Evolutionary conservation across 371 early-diverging fungal genomes (phyloP).

Genomic region (Mortierella sp.): DNA sequence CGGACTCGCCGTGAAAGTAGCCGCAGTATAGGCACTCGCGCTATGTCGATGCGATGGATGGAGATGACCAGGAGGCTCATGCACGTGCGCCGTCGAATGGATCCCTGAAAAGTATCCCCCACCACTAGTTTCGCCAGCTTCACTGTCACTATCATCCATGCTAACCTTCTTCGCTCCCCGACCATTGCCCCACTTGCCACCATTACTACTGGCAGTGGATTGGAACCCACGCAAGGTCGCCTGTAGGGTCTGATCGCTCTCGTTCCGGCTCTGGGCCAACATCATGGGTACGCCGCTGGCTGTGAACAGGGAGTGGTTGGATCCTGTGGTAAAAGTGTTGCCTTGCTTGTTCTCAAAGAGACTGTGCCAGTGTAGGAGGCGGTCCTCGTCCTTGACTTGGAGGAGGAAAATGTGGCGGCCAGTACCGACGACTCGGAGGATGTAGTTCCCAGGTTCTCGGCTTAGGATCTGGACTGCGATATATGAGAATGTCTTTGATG

Average conservation of each 20-base stretch:
- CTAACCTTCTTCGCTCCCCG: neutral
- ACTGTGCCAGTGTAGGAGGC: conserved; percentile 61
- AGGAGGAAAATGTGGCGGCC: conserved; percentile 64
- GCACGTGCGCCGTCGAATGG: neutral
- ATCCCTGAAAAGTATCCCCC: neutral
- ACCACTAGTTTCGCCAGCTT: neutral
- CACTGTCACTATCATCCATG: neutral
- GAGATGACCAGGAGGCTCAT: neutral
- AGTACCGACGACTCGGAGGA: conserved; percentile 64
- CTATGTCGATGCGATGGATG: conserved; percentile 23
- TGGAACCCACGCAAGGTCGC: neutral
- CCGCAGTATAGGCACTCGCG: conserved; percentile 28
- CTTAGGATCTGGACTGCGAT: conserved; percentile 59
- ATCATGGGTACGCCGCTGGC: neutral
- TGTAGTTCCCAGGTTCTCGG: conserved; percentile 62
- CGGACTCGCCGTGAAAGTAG: conserved; percentile 30
- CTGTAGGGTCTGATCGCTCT: conserved; percentile 38
- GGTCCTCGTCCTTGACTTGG: conserved; percentile 62
- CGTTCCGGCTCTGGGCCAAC: conserved; percentile 21
- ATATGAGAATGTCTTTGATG: conserved; percentile 62
- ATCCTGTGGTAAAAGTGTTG: conserved; percentile 3
- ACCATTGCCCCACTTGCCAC: neutral
- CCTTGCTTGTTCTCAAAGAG: conserved; percentile 51
- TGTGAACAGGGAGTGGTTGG: neutral
- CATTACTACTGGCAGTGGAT: neutral